Percentiles rank a stretch among this genome's conserved stretches.
Conservation (phyloP, 164 flowering plant species). For the Tetracentron sinense region DNA sequence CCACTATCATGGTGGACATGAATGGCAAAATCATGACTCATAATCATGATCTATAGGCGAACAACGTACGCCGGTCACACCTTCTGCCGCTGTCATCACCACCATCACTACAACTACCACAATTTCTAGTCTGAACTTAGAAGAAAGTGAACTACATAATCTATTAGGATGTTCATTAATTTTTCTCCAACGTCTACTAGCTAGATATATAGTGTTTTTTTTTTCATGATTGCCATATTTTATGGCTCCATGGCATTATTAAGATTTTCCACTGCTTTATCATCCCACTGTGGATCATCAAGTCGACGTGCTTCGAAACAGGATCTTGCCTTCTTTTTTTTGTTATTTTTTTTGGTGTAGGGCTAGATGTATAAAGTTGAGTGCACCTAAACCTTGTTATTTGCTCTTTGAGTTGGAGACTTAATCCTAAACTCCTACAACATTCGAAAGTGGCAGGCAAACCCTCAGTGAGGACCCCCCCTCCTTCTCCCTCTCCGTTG, state of each 20-base stretch:
- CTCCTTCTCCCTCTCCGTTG: not conserved
- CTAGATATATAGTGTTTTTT: not conserved
- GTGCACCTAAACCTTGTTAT: not conserved
- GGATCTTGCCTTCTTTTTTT: too few relatives aligned
- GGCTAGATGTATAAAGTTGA: not conserved
- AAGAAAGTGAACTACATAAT: not conserved
- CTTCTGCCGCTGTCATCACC: not conserved
- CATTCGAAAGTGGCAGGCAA: not conserved
- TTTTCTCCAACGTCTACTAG: not conserved
- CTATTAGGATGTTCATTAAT: not conserved
- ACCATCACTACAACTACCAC: not conserved
- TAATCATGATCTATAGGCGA: not conserved
- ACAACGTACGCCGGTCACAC: not conserved
- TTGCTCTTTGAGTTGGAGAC: not conserved
- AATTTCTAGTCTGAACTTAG: not conserved
- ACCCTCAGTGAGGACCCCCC: not conserved
- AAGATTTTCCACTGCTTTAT: too few relatives aligned
- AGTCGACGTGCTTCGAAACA: too few relatives aligned
- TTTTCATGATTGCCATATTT: too few relatives aligned
- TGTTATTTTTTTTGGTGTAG: not conserved
- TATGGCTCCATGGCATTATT: too few relatives aligned
- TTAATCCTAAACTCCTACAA: not conserved
- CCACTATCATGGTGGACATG: slow-evolving; percentile 9
- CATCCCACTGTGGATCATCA: too few relatives aligned
- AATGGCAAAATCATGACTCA: not conserved